Evolutionary conservation across 78 protist genomes (phyloP).

Genomic region (Dictyostelium discoideum): DNA sequence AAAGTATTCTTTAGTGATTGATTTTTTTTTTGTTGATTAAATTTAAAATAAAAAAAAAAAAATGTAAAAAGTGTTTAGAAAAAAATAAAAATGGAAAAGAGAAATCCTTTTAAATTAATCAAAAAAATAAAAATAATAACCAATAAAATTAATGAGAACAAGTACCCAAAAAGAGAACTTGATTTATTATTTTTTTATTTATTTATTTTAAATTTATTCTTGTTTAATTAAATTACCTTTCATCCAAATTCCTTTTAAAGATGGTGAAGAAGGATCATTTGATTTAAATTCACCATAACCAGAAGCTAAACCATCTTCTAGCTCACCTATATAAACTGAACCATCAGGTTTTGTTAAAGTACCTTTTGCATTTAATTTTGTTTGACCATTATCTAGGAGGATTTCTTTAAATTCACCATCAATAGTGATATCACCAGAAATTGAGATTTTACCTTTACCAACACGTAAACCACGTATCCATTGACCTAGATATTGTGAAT

Average conservation of each 20-base stretch:
- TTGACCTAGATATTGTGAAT: constrained; percentile 25
- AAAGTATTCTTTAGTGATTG: too few species aligned
- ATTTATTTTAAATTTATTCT: background rate
- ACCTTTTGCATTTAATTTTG: constrained; percentile 6
- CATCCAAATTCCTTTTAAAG: background rate
- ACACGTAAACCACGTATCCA: constrained; percentile 31
- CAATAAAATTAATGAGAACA: too few species aligned
- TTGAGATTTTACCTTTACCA: constrained; percentile 33
- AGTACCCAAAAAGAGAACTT: too few species aligned
- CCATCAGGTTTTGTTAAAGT: background rate
- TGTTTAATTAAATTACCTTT: constrained; percentile 15
- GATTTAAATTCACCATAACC: constrained; percentile 4
- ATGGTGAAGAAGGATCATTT: too few species aligned
- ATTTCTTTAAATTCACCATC: constrained; percentile 59
- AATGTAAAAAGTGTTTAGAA: too few species aligned
- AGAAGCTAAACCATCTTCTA: constrained; percentile 1
- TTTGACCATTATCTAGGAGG: background rate
- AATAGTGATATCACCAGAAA: background rate
- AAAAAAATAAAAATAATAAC: too few species aligned
- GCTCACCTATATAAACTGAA: constrained; percentile 2
- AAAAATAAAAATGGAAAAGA: too few species aligned
- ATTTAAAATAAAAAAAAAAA: too few species aligned
- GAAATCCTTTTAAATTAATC: too few species aligned
- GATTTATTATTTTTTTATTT: too few species aligned
- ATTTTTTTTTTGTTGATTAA: too few species aligned